Evolutionary conservation across 805 yeast genomes (phyloP).

Genomic region (Kazachstania kunashirensis): DNA sequence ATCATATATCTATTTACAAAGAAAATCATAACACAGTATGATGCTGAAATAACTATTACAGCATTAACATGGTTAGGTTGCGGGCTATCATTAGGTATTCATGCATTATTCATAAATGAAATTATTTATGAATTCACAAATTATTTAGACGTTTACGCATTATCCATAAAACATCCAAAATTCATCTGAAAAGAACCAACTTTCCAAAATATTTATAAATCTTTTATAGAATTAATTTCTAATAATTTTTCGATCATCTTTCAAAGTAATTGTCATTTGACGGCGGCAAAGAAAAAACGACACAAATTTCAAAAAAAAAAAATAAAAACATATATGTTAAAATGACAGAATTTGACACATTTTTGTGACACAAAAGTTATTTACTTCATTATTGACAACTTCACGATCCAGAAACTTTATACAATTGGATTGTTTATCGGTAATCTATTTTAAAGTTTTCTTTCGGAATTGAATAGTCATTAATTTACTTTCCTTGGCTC

Average conservation of each 20-base stretch:
- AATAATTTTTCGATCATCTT: neutral
- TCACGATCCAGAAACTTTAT: no score
- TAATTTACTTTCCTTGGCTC: no score
- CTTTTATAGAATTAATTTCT: neutral
- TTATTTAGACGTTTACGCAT: conserved; percentile 76
- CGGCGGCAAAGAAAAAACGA: conserved; percentile 3
- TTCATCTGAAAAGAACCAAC: conserved; percentile 1
- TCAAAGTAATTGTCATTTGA: neutral
- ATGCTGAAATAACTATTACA: conserved; percentile 35
- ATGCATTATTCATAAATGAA: conserved; percentile 63
- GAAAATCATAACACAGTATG: conserved; percentile 21
- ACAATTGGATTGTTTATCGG: no score
- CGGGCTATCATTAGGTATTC: conserved; percentile 58
- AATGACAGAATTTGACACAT: no score
- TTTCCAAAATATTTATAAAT: no score
- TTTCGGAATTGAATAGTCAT: no score
- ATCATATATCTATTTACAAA: conserved; percentile 20
- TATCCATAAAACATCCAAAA: conserved; percentile 72
- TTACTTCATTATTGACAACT: no score
- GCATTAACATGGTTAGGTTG: conserved; percentile 56
- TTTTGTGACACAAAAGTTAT: no score
- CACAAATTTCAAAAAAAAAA: no score
- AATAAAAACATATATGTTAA: no score
- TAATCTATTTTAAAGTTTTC: no score
- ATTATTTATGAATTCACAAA: conserved; percentile 71